Percentiles rank a stretch among this genome's conserved stretches.
Conservation (phyloP, 2,329 filamentous ascomycete species). For the Hymenoscyphus scutula region DNA sequence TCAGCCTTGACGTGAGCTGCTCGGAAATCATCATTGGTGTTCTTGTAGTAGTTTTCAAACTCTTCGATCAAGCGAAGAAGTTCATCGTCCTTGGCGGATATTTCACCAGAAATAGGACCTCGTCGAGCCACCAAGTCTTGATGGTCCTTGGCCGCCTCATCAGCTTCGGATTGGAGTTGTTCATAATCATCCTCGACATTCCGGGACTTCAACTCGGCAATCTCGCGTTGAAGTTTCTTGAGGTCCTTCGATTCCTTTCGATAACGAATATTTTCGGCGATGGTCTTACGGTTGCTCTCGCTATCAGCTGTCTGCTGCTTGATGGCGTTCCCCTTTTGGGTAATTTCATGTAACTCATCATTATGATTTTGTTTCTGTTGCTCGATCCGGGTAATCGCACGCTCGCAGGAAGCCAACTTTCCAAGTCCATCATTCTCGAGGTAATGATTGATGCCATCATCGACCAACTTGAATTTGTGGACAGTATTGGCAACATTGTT, state of each 20-base stretch:
- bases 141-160: conserved; percentile 63
- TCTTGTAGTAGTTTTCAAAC: conserved; percentile 83
- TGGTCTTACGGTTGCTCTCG: conserved; percentile 80
- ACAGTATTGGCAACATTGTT: conserved; percentile 71
- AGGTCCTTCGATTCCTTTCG: conserved; percentile 71
- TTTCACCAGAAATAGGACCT: conserved; percentile 70
- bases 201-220: conserved; percentile 70
- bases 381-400: conserved; percentile 67
- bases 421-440: conserved; percentile 69
- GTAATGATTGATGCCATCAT: conserved; percentile 77
- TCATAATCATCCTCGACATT: conserved; percentile 82
- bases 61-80: conserved; percentile 70
- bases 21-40: conserved; percentile 77
- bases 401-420: conserved; percentile 67
- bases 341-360: conserved; percentile 64
- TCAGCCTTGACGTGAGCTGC: conserved; percentile 85
- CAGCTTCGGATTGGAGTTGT: conserved; percentile 68
- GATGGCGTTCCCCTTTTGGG: conserved; percentile 71
- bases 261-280: conserved; percentile 84
- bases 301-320: conserved; percentile 75
- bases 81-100: conserved; percentile 83
- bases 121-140: conserved; percentile 70
- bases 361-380: conserved; percentile 64
- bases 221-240: conserved; percentile 64
- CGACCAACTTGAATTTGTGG: conserved; percentile 72